A percentile compares a stretch with the other conserved stretches of the same genome.
Conservation (phyloP, 176 grass and related monocot genomes). For the Saccharum spontaneum region DNA sequence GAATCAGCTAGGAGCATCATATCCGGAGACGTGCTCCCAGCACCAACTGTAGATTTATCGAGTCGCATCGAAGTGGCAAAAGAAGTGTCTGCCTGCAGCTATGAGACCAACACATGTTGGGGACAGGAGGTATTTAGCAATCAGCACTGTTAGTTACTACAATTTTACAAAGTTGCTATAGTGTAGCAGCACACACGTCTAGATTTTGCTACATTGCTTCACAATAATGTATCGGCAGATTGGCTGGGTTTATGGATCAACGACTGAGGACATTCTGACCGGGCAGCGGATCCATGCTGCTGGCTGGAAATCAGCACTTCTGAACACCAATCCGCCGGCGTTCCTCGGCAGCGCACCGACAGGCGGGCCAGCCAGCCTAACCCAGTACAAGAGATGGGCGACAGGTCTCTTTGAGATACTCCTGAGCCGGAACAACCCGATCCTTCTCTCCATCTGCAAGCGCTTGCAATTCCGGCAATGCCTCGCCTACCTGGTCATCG, state of each 20-base stretch:
- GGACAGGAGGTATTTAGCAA: constrained; percentile 27
- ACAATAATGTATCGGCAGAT: constrained; percentile 2
- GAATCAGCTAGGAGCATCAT: constrained; percentile 13
- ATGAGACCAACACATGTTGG: constrained; percentile 31
- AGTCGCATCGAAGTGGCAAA: constrained; percentile 21
- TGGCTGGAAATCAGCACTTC: constrained; percentile 1
- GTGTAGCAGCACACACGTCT: not conserved
- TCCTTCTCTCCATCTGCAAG: constrained; percentile 16
- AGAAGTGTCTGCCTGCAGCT: constrained; percentile 27
- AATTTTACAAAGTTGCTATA: not conserved
- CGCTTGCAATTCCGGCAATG: constrained; percentile 42
- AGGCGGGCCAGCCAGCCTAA: constrained; percentile 28
- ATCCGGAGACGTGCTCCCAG: not conserved
- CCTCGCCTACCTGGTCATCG: constrained; percentile 36
- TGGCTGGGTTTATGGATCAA: constrained; percentile 47
- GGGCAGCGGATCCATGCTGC: constrained; percentile 30
- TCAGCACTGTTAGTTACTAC: not conserved
- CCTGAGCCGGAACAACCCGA: constrained; percentile 29
- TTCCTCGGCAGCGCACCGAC: constrained; percentile 33
- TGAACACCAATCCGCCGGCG: constrained; percentile 1
- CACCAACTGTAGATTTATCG: not conserved
- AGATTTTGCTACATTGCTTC: constrained; percentile 2
- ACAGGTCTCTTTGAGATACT: constrained; percentile 51
- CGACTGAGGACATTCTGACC: constrained; percentile 38
- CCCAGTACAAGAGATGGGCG: constrained; percentile 59